Evolutionary conservation across 192 early-diverging fungal genomes (phyloP).

Genomic region (Dimargaris xerosporica): DNA sequence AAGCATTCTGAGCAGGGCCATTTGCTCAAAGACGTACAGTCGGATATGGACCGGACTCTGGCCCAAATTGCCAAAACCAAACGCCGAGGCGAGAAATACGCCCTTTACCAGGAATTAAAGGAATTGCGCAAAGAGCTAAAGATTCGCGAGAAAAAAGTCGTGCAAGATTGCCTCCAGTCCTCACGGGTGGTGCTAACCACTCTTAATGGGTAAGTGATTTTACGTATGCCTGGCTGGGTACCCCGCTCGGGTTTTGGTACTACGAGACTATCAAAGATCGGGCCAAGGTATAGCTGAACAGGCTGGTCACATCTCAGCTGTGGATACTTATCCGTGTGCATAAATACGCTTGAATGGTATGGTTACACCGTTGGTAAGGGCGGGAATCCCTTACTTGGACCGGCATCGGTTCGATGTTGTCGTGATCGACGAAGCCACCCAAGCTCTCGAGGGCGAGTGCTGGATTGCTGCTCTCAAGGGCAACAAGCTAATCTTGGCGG

Average conservation of each 20-base stretch:
- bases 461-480: slow-evolving; percentile 75
- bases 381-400: slow-evolving; percentile 16
- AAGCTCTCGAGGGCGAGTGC: slow-evolving; percentile 71
- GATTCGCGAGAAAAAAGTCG: slow-evolving; percentile 48
- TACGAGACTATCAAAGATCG: too few relatives aligned
- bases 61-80: slow-evolving; percentile 45
- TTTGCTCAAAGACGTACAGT: slow-evolving; percentile 56
- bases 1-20: slow-evolving; percentile 50
- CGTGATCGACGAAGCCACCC: slow-evolving; percentile 81
- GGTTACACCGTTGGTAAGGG: background rate
- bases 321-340: too few relatives aligned
- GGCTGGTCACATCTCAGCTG: too few relatives aligned
- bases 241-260: too few relatives aligned
- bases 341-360: too few relatives aligned
- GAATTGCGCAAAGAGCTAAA: slow-evolving; percentile 53
- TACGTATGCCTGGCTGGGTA: too few relatives aligned
- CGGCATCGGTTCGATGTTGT: slow-evolving; percentile 59
- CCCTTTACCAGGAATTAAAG: slow-evolving; percentile 43
- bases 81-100: slow-evolving; percentile 39
- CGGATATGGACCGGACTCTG: slow-evolving; percentile 58
- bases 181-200: slow-evolving; percentile 64
- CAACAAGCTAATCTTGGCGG: slow-evolving; percentile 62
- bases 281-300: too few relatives aligned
- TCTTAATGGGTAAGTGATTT: slow-evolving; percentile 44
- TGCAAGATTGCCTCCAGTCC: slow-evolving; percentile 36